These are phyloP conservation scores for Cucurbita argyrosperma DNA, from an alignment of 306 rosid species.

Conservation along the genomic window DNA sequence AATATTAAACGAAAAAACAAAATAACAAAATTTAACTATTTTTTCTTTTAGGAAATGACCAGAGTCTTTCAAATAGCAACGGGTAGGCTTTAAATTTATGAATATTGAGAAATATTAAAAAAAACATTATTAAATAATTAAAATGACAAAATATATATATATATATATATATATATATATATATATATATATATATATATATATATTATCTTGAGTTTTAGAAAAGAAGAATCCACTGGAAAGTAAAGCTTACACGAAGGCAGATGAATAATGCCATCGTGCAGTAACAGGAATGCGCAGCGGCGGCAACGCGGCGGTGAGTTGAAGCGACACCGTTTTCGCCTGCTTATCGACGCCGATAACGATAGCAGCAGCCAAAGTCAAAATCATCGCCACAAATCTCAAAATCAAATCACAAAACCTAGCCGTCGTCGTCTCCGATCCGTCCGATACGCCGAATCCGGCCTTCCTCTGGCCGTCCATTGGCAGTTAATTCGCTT, in stretches of 20 bases:
- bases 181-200: no score
- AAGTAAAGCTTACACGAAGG: not conserved
- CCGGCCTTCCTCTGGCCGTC: not conserved
- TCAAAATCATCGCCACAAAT: not conserved
- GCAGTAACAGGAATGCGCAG: not conserved
- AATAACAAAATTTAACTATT: no score
- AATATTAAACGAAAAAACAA: no score
- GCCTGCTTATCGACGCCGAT: not conserved
- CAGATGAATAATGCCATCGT: not conserved
- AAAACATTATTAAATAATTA: no score
- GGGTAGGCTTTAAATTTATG: no score
- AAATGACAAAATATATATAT: no score
- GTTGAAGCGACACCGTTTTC: not conserved
- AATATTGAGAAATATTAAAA: no score
- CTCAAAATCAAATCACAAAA: not conserved
- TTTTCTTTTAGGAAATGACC: no score
- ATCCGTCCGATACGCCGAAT: not conserved
- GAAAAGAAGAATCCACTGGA: no score
- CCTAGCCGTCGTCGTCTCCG: not conserved
- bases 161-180: no score
- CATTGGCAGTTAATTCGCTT: not conserved
- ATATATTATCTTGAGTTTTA: no score
- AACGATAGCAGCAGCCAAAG: not conserved
- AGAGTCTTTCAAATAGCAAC: no score
- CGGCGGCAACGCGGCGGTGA: not conserved